A percentile compares a stretch with the other conserved stretches of the same genome.
Conservation (phyloP, 129 eudicot genomes). For the Tagetes patula region DNA sequence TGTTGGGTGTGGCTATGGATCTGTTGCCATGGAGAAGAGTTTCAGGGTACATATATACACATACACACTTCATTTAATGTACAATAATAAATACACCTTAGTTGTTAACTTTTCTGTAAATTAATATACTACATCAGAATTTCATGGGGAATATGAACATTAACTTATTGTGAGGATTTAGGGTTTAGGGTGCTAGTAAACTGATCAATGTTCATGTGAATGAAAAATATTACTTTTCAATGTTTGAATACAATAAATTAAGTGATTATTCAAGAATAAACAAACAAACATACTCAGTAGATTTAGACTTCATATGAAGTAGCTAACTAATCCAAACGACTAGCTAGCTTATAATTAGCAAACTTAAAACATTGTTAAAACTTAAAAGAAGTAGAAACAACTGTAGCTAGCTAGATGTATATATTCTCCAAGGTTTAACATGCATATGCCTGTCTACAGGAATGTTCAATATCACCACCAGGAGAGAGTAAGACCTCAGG, state of each 20-base stretch:
- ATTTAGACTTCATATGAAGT: too few species aligned
- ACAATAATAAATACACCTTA: not conserved
- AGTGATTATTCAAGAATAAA: not conserved
- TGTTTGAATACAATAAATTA: not conserved
- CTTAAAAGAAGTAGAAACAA: too few species aligned
- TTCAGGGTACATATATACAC: slow-evolving; percentile 58
- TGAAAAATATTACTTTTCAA: not conserved
- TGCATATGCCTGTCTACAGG: slow-evolving; percentile 33
- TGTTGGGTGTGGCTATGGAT: slow-evolving; percentile 78
- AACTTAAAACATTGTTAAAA: too few species aligned
- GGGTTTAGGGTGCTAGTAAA: slow-evolving; percentile 17
- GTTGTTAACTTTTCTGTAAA: not conserved
- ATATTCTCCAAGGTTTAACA: not conserved
- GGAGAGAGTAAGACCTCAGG: slow-evolving; percentile 31
- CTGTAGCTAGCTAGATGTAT: too few species aligned
- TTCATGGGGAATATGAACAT: slow-evolving; percentile 18
- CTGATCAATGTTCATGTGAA: not conserved
- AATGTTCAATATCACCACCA: slow-evolving; percentile 76
- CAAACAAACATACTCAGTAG: too few species aligned
- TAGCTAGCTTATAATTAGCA: too few species aligned
- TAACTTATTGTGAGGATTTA: not conserved
- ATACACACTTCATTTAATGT: slow-evolving; percentile 23
- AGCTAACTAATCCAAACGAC: too few species aligned
- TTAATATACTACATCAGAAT: slow-evolving; percentile 12
- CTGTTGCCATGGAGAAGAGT: slow-evolving; percentile 89